phyloP scores from a whole-genome alignment of 106 monocot genomes.

The Apostasia ramifera region DNA sequence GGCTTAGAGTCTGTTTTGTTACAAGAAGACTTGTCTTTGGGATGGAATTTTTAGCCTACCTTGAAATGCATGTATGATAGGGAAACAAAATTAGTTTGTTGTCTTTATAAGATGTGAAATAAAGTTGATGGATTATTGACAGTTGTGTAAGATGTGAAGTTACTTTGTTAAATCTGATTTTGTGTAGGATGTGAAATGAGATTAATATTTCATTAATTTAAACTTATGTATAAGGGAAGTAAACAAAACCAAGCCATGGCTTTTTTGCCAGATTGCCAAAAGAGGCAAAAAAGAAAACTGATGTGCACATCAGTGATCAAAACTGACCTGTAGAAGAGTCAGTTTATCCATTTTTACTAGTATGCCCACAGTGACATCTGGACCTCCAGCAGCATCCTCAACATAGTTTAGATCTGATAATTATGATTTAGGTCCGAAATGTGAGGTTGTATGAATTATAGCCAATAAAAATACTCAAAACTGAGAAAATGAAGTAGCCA shows the following conservation, averaged over 20 bases:
- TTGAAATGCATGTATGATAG: too few relatives aligned
- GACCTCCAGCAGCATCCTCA: slow-evolving; percentile 94
- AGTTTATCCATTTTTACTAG: slow-evolving; percentile 85
- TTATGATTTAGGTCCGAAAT: neutral
- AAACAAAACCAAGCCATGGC: neutral
- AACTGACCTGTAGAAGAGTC: slow-evolving; percentile 84
- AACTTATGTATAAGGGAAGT: neutral
- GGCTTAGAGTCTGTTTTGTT: too few relatives aligned
- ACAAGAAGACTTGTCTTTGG: too few relatives aligned
- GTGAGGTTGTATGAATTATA: neutral
- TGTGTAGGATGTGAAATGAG: too few relatives aligned
- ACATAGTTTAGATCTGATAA: slow-evolving; percentile 82
- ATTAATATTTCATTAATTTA: neutral
- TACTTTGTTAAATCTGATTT: too few relatives aligned
- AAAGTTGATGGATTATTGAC: too few relatives aligned
- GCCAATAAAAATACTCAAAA: neutral
- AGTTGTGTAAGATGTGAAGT: too few relatives aligned
- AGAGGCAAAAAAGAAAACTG: neutral
- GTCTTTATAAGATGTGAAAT: too few relatives aligned
- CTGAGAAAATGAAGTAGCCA: neutral
- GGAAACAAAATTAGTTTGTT: too few relatives aligned
- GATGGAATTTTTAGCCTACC: too few relatives aligned
- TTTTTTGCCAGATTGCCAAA: neutral
- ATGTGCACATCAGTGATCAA: neutral
- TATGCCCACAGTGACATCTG: slow-evolving; percentile 92